These are phyloP conservation scores for Protomyces pachydermus DNA, from an alignment of 1,139 yeast genomes.

Conservation along the genomic window DNA sequence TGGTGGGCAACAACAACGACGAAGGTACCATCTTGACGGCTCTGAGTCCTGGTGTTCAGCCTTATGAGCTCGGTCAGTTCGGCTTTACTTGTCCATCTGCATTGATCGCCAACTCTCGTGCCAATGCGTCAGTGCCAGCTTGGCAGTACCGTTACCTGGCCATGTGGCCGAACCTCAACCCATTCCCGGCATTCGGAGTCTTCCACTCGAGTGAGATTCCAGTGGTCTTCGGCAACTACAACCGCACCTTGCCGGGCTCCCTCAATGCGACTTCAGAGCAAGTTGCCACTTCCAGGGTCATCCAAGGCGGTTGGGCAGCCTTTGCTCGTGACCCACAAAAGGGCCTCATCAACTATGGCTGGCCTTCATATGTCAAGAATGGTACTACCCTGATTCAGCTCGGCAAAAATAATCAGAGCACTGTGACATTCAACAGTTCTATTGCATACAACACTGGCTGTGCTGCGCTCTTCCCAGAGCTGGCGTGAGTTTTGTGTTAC, in stretches of 20 bases:
- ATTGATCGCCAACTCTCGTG: neutral
- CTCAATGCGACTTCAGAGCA: constrained; percentile 1
- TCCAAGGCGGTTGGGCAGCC: constrained; percentile 13
- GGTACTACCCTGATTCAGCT: constrained; percentile 21
- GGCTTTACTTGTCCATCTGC: constrained; percentile 8
- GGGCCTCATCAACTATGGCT: constrained; percentile 10
- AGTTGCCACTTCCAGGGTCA: neutral
- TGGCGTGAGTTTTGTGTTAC: neutral
- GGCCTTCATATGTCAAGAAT: constrained; percentile 16
- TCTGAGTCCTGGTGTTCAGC: neutral
- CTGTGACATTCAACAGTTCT: constrained; percentile 13
- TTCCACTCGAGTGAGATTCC: constrained; percentile 8
- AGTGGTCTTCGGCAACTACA: constrained; percentile 2
- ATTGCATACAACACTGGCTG: constrained; percentile 21
- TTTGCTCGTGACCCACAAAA: constrained; percentile 4
- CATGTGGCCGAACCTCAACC: neutral
- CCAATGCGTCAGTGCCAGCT: neutral
- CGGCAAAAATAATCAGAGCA: constrained; percentile 14
- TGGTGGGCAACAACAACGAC: constrained; percentile 21
- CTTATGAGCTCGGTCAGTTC: neutral
- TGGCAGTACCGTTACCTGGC: constrained; percentile 10
- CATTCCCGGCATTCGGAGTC: neutral
- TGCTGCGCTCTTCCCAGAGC: constrained; percentile 3
- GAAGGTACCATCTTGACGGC: constrained; percentile 18
- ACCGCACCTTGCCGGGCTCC: neutral